Evolutionary conservation across 768 basidiomycete genomes (phyloP).

Genomic region (Hirschioporus abietinus): DNA sequence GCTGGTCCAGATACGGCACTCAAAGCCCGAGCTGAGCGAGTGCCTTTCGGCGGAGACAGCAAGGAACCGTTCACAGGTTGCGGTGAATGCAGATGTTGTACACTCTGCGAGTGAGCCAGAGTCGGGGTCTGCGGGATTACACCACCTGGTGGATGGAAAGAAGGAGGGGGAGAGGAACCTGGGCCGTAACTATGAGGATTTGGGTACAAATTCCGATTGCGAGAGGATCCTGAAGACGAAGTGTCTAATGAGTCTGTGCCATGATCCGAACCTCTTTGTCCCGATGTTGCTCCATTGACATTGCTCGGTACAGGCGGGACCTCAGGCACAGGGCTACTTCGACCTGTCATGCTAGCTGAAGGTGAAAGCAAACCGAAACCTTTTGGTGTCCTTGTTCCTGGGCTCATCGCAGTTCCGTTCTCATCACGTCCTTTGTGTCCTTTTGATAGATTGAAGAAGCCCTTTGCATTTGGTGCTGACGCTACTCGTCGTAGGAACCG

Average conservation of each 20-base stretch:
- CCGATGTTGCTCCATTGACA: constrained; percentile 26
- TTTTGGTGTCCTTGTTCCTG: not conserved
- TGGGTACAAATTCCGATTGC: constrained; percentile 29
- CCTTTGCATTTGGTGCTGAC: constrained; percentile 95
- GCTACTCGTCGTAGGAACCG: constrained; percentile 94
- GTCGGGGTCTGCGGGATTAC: not conserved
- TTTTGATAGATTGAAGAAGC: constrained; percentile 51
- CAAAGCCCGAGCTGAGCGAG: constrained; percentile 1
- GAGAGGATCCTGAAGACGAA: constrained; percentile 69
- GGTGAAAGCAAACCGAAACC: constrained; percentile 2
- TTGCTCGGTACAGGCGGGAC: constrained; percentile 47
- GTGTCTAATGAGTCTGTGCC: constrained; percentile 74
- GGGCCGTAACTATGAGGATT: not conserved
- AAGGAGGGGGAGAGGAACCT: not conserved
- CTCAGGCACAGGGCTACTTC: not conserved
- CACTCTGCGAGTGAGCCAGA: not conserved
- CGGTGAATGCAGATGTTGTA: not conserved
- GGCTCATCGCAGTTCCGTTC: not conserved
- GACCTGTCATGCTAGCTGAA: not conserved
- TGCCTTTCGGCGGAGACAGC: not conserved
- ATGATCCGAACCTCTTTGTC: constrained; percentile 33
- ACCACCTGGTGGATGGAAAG: not conserved
- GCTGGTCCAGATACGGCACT: not conserved
- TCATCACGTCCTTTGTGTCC: not conserved
- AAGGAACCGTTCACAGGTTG: not conserved